Evolutionary conservation across 441 rosid species (phyloP), one percentile per base, ranked within the genome.

Genomic region (Adansonia rubrostipa): DNA sequence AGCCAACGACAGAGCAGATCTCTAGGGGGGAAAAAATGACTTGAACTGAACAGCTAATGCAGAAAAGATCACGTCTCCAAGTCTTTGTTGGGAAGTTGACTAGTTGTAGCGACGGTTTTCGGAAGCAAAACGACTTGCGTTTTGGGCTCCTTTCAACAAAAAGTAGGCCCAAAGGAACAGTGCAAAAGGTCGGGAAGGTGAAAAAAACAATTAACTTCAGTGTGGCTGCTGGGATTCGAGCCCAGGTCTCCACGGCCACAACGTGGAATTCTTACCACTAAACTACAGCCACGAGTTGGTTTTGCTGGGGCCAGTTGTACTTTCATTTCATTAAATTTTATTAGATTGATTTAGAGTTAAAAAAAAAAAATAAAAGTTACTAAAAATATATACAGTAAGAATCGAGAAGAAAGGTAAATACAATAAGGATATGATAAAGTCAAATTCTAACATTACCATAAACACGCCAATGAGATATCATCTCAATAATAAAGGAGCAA

Each of bases 231-330:
- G 20, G 67, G 67, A 63, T 63, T 63, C 67, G 67, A 62, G 67
- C 67, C 67, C 67, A 62, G 88, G 81, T 82, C 82, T 82, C 80
- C 80, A 82, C 85, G 85, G 87, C 88, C 87, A 84, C 86, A 89
- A 89, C 92, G 90, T 89, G 86, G 84, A 84, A 89, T 87, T 86
- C 89, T 86, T 71, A 89, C 92, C 88, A 87, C 90, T 89, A 87
- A 88, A 89, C 89, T 87, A 87, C 90, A 87, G 87, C 88, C 92
- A 87, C 89, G 2, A 0, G 1, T 54, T 54, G 60, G 36, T 33
- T 3, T 33, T 0, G 36, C 0, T 33, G 36, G 4, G 0, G 36
- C 36, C 36, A 33, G 3, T n/a, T n/a, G 4, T 3, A 33, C 36
- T 3, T 33, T 33, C 36, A 3, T 33, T 33, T 33, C 4, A 33